Percentiles rank a stretch among this genome's conserved stretches.
These are phyloP conservation scores for Suhomyces choctaworum DNA, from an alignment of 1,139 yeast species.

Conservation along the genomic window DNA sequence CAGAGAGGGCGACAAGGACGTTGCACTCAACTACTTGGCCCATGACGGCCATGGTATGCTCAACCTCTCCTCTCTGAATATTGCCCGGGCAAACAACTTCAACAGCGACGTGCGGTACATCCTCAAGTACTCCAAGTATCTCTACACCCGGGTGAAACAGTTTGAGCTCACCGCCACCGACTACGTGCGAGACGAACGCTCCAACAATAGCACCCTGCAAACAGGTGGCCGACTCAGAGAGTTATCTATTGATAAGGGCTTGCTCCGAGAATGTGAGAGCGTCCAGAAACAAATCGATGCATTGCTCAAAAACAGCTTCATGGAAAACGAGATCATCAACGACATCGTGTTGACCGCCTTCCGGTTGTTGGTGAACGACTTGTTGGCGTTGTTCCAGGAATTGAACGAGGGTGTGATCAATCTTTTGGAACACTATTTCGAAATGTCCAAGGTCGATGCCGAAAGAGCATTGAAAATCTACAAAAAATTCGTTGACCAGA, in stretches of 20 bases:
- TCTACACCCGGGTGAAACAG: conserved; percentile 68
- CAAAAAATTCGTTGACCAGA: conserved; percentile 80
- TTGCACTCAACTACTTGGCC: conserved; percentile 64
- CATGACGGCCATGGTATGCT: conserved; percentile 57
- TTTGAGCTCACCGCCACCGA: conserved; percentile 66
- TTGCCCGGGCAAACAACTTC: conserved; percentile 33
- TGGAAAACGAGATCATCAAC: conserved; percentile 74
- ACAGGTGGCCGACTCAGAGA: conserved; percentile 66
- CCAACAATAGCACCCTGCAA: conserved; percentile 47
- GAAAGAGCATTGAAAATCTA: conserved; percentile 82
- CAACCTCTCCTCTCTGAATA: conserved; percentile 40
- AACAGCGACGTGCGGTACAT: conserved; percentile 62
- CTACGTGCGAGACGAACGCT: conserved; percentile 71
- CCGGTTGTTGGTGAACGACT: conserved; percentile 81
- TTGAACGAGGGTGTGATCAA: conserved; percentile 95
- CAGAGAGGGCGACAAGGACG: conserved; percentile 82
- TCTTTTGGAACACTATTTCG: conserved; percentile 89
- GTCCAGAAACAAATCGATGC: conserved; percentile 81
- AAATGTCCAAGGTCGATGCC: conserved; percentile 84
- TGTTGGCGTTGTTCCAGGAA: conserved; percentile 80
- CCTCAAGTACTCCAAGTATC: conserved; percentile 69
- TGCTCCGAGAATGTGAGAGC: conserved; percentile 79
- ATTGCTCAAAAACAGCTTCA: conserved; percentile 70
- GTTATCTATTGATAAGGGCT: conserved; percentile 74
- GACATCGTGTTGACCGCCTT: conserved; percentile 84